phyloP scores from a whole-genome alignment of 768 basidiomycete genomes.

The Agaricus sinodeliciosus region DNA sequence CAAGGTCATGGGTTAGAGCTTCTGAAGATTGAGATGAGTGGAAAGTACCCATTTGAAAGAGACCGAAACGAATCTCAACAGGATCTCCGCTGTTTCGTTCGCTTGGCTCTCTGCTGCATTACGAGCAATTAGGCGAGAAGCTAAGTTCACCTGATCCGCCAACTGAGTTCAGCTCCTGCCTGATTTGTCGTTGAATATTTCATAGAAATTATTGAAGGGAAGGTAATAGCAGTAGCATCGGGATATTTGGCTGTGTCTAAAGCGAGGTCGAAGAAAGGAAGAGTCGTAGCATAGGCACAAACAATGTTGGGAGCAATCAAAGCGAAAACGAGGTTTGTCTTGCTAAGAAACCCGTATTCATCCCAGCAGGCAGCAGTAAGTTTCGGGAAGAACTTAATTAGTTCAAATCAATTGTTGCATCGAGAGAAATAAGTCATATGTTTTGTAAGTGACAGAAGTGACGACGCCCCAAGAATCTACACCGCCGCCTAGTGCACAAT shows the following conservation, averaged over 20 bases:
- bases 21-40: neutral
- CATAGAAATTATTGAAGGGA: conserved; percentile 21
- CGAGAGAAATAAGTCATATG: conserved; percentile 27
- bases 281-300: conserved; percentile 25
- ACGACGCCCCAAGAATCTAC: conserved; percentile 44
- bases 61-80: conserved; percentile 16
- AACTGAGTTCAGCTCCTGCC: conserved; percentile 8
- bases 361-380: conserved; percentile 39
- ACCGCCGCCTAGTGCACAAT: conserved; percentile 48
- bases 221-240: conserved; percentile 1
- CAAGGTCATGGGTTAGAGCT: neutral
- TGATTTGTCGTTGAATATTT: conserved; percentile 15
- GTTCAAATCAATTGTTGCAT: conserved; percentile 24
- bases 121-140: conserved; percentile 27
- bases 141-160: conserved; percentile 21
- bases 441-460: conserved; percentile 38
- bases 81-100: conserved; percentile 18
- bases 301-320: conserved; percentile 30
- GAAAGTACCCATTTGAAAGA: conserved; percentile 17
- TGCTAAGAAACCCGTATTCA: conserved; percentile 24
- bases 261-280: conserved; percentile 23
- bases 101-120: conserved; percentile 19
- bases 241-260: conserved; percentile 17
- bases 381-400: conserved; percentile 25
- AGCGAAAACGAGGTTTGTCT: conserved; percentile 12